A percentile compares a stretch with the other conserved stretches of the same genome.
Conservation (phyloP, 2,329 filamentous ascomycete species). For the Xylaria digitata region DNA sequence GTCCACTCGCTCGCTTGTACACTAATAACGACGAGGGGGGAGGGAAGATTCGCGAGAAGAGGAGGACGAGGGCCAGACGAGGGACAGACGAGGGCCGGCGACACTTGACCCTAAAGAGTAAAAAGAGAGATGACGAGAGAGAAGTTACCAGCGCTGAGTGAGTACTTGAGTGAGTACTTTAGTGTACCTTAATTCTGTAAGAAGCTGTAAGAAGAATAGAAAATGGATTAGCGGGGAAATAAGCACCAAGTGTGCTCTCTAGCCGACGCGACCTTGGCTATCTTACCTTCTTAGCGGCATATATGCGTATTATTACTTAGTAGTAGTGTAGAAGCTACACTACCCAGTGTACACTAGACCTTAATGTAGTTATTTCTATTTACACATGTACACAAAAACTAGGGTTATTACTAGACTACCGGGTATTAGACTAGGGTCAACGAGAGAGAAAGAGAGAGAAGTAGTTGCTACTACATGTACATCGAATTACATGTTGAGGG, state of each 20-base stretch:
- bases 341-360: too few species aligned
- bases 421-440: too few species aligned
- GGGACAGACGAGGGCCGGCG: constrained; percentile 15
- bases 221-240: constrained; percentile 36
- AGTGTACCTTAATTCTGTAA: constrained; percentile 10
- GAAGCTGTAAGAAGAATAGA: constrained; percentile 20
- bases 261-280: constrained; percentile 21
- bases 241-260: constrained; percentile 28
- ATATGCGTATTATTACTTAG: constrained; percentile 15
- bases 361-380: too few species aligned
- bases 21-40: constrained; percentile 28
- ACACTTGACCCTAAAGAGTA: constrained; percentile 34
- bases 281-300: not conserved
- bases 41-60: constrained; percentile 29
- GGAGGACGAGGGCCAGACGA: not conserved
- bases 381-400: too few species aligned
- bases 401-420: too few species aligned
- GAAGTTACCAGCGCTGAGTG: constrained; percentile 1
- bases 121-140: constrained; percentile 17
- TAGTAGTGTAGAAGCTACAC: constrained; percentile 14
- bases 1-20: not conserved
- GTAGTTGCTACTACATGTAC: too few species aligned
- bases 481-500: not conserved
- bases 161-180: too few species aligned
- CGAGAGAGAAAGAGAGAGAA: too few species aligned